These are phyloP conservation scores for Onygena corvina DNA, from an alignment of 2,329 filamentous ascomycete species.

Conservation along the genomic window DNA sequence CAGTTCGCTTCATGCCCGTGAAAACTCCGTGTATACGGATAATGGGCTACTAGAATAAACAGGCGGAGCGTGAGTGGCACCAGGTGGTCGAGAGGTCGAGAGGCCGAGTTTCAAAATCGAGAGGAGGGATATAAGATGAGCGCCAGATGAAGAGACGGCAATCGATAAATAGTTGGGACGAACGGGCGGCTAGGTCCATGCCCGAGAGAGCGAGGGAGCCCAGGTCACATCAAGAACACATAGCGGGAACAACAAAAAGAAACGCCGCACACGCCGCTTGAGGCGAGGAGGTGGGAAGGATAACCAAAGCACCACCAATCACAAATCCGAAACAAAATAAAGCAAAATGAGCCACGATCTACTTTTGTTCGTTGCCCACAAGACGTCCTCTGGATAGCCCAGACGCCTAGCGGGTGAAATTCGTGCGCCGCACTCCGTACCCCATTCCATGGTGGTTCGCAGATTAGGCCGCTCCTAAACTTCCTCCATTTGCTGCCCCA, in stretches of 20 bases:
- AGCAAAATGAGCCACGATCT: not conserved
- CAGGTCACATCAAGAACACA: not conserved
- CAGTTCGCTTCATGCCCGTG: not conserved
- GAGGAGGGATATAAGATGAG: not conserved
- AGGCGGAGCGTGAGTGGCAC: too few species aligned
- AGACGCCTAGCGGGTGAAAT: not conserved
- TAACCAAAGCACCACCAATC: not conserved
- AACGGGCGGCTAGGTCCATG: not conserved
- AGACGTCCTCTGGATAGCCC: not conserved
- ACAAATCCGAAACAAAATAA: not conserved
- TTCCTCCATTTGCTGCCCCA: too few species aligned
- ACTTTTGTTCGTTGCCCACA: not conserved
- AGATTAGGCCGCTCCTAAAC: not conserved
- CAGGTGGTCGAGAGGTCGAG: too few species aligned
- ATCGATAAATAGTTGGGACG: not conserved
- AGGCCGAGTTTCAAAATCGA: too few species aligned
- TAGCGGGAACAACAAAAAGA: not conserved
- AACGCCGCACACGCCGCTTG: constrained; percentile 2
- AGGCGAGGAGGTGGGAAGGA: not conserved
- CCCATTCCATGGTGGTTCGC: not conserved
- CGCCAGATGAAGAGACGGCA: not conserved
- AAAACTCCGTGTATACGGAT: not conserved
- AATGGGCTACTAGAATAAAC: not conserved
- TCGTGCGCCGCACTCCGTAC: not conserved
- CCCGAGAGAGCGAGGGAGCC: not conserved